phyloP scores from a whole-genome alignment of 2,329 filamentous ascomycete species.

The Aspergillus quadricinctus region DNA sequence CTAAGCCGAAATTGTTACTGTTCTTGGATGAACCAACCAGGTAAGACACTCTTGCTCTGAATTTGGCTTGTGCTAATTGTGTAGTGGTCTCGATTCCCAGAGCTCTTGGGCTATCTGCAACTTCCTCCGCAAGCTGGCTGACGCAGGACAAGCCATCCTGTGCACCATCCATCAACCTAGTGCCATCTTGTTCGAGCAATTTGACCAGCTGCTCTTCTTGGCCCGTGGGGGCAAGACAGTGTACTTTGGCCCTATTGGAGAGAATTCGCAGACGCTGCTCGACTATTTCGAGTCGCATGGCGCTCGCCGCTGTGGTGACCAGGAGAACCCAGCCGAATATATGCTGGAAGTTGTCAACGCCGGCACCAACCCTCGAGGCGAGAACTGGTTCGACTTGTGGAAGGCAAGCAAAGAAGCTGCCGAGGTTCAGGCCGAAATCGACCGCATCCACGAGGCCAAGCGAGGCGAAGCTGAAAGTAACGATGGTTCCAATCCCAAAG shows the following conservation, averaged over 20 bases:
- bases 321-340: constrained; percentile 70
- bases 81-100: constrained; percentile 76
- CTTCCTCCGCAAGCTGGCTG: constrained; percentile 79
- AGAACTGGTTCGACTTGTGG: constrained; percentile 62
- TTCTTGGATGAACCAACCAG: constrained; percentile 90
- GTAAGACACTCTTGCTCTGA: background rate
- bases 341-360: constrained; percentile 60
- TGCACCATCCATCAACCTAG: constrained; percentile 94
- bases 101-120: constrained; percentile 85
- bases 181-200: constrained; percentile 84
- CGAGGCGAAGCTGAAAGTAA: constrained; percentile 24
- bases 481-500: constrained; percentile 37
- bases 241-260: constrained; percentile 63
- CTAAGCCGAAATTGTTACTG: constrained; percentile 78
- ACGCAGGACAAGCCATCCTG: constrained; percentile 80
- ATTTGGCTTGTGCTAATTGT: background rate
- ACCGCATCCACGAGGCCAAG: constrained; percentile 50
- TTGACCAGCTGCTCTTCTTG: constrained; percentile 59
- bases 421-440: constrained; percentile 53
- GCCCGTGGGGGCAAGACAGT: constrained; percentile 61
- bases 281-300: constrained; percentile 63
- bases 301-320: constrained; percentile 51
- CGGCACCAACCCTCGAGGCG: constrained; percentile 13
- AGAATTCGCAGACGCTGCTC: constrained; percentile 52
- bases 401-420: constrained; percentile 52